These are phyloP conservation scores for Cubamyces sp. DNA, from an alignment of 768 basidiomycete species.

Conservation along the genomic window DNA sequence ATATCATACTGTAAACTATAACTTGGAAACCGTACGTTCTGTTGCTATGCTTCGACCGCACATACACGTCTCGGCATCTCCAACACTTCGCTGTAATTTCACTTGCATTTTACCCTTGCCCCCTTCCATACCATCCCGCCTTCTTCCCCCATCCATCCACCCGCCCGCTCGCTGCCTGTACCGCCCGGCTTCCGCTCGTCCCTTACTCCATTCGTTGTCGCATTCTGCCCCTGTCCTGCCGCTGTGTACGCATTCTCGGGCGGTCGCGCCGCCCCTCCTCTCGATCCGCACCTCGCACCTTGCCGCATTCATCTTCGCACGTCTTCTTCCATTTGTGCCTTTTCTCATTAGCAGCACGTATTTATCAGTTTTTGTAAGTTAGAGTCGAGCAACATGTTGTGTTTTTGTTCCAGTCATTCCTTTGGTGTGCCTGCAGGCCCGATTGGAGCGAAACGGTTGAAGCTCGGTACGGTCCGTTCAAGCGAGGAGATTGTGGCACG, in stretches of 20 bases:
- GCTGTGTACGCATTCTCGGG: neutral
- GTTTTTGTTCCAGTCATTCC: neutral
- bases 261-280: neutral
- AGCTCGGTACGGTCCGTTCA: neutral
- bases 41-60: slow-evolving; percentile 10
- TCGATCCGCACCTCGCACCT: neutral
- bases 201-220: too few species aligned
- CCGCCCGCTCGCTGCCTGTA: neutral
- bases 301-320: neutral
- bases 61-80: slow-evolving; percentile 16
- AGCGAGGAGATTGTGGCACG: neutral
- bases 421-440: neutral
- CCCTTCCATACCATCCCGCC: neutral
- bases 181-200: neutral
- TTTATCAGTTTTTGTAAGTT: neutral
- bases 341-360: neutral
- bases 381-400: neutral
- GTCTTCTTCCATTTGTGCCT: neutral
- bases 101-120: neutral
- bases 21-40: neutral
- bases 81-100: slow-evolving; percentile 9
- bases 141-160: neutral
- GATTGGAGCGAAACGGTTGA: too few species aligned
- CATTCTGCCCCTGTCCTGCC: too few species aligned
- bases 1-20: slow-evolving; percentile 15